Conservation (phyloP, 805 yeast genomes). For the Saturnispora sekii region DNA sequence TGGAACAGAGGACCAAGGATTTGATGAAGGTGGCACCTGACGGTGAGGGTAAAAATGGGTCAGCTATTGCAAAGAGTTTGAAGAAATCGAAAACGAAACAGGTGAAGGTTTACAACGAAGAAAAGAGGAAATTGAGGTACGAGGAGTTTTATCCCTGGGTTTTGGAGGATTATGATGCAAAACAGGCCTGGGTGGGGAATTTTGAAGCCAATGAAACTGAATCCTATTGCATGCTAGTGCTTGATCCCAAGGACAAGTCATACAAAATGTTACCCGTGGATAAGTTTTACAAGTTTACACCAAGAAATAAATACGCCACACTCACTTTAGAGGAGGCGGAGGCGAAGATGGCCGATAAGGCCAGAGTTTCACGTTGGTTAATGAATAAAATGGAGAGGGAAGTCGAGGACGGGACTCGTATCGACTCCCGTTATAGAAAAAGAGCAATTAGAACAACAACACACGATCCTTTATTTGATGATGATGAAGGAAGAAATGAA, state of each 20-base stretch:
- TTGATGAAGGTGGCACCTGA: slow-evolving; percentile 81
- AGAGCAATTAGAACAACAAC: slow-evolving; percentile 25
- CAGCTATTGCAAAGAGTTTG: slow-evolving; percentile 3
- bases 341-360: slow-evolving; percentile 73
- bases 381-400: slow-evolving; percentile 80
- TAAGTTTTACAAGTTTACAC: slow-evolving; percentile 87
- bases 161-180: slow-evolving; percentile 90
- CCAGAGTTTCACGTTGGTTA: slow-evolving; percentile 82
- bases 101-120: slow-evolving; percentile 70
- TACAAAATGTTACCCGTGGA: slow-evolving; percentile 94
- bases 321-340: slow-evolving; percentile 90
- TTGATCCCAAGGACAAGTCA: slow-evolving; percentile 62
- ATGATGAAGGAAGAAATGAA: slow-evolving; percentile 46
- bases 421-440: slow-evolving; percentile 41
- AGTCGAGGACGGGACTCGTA: slow-evolving; percentile 44
- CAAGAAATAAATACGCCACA: slow-evolving; percentile 87
- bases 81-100: slow-evolving; percentile 63
- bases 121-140: slow-evolving; percentile 73
- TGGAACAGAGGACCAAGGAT: slow-evolving; percentile 33
- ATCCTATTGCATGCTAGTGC: slow-evolving; percentile 73
- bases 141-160: slow-evolving; percentile 99
- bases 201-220: slow-evolving; percentile 88
- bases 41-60: slow-evolving; percentile 52
- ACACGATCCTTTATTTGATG: slow-evolving; percentile 26
- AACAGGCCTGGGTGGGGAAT: slow-evolving; percentile 89